Evolutionary conservation across 208 protist genomes (phyloP), one percentile per base, ranked within the genome.

Genomic region (Phytomonas sp.): DNA sequence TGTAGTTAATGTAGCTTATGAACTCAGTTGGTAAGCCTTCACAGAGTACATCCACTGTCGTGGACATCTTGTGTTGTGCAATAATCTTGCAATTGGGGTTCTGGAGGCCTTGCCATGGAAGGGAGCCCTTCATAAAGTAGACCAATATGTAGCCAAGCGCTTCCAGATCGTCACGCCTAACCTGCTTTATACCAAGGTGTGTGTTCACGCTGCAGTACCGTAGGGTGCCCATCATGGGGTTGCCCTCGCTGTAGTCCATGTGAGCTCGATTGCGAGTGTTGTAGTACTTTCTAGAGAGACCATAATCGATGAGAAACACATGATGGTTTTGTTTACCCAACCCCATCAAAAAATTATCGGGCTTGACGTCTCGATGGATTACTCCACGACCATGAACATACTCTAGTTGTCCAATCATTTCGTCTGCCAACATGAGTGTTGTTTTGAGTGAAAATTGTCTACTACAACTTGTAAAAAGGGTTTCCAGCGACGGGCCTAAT

Each of bases 131-230:
- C 43, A 98, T 74, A 73, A 99, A 99, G 80, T 99, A 99, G 69
- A 99, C 92, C 3, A 99, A 77, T 30, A 99, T 92, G 81, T 98
- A 98, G 34, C 97, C 98, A 26, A 99, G 79, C 15, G 94, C 94
- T 79, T 99, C 98, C 17, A 99, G 76, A 78, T 99, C 98, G 72
- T 99, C 98, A 43, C 98, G 79, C 23, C 98, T 75, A 73, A 78
- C 83, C 81, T 91, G 87, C 79, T 97, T 98, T 60, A 98, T 98
- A 60, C 98, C 98, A 30, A 99, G 76, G 82, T 99, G 99, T 13
- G 98, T 99, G 87, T 99, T 99, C 68, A 99, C 97, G 40, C 83
- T 95, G 28, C 98, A 98, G 82, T 99, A 99, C 28, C 98, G 85
- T 26, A 98, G 98, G 9, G 99, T 99, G 51, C 98, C 99, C 23